Evolutionary conservation across 108 stramenopile genomes (phyloP), one percentile per base, ranked within the genome.

Genomic region (Pseudonitzschia pungens): DNA sequence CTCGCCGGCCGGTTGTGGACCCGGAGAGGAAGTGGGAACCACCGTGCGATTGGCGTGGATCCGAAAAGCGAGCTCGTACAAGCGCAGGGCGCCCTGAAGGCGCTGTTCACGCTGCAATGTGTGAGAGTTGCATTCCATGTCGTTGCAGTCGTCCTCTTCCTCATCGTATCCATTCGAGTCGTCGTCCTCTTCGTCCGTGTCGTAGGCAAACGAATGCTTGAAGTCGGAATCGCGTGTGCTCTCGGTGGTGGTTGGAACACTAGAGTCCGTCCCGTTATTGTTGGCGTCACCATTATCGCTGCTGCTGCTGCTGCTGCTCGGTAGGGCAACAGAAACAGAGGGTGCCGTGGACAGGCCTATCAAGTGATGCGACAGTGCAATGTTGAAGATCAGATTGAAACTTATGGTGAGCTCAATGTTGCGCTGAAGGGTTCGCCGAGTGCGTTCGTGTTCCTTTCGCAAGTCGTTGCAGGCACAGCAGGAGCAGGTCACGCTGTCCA

Each of bases 31-130:
- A 3, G 50, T 8, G 16, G 50, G 6, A 51, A 51, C 7, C 6
- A 10, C 4, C 3, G 26, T 40, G 5, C 42, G 36, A 14, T 65
- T 65, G 40, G 64, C 20, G 40, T 65, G 64, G 8, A 65, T 20
- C 16, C 42, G 64, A 41, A 65, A 65, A 8, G 33, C 71, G 18
- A 72, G 43, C 40, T 72, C 71, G 71, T 62, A 72, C 24, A 72
- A 29, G n/a, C 40, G 58, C 3, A 72, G 45, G n/a, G 71, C 71
- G 18, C 53, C 71, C 41, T 32, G 22, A 4, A 72, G 71, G 15
- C 71, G 71, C 10, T 50, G 36, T 43, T 43, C 24, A 0, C 33
- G 18, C 22, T 12, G 32, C 57, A 58, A 8, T 10, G 31, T 26
- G 24, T 14, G n/a, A 15, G 8, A 15, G 53, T 14, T 54, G 53